Base-by-base conservation (phyloP, 2,329 filamentous ascomycete species). In the Fusarium solani-melongenae region DNA sequence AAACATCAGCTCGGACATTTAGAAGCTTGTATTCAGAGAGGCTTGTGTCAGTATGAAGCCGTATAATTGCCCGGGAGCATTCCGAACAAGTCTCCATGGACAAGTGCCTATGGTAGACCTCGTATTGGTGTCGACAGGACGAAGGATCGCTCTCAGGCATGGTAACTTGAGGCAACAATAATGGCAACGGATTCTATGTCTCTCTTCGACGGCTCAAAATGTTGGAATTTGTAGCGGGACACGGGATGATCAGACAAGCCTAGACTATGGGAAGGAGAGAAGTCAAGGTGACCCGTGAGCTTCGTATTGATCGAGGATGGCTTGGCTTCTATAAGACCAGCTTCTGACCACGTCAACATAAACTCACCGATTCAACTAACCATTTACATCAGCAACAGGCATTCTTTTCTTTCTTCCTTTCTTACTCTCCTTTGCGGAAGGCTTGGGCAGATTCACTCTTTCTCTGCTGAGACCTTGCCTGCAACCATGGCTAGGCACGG, bases 401-500 rank as follows among this genome's bases (percentile, higher is more conserved):
- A 41, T 41, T 51, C 24, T 29, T 51, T 49, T n/a, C 24, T 2
- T n/a, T n/a, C 46, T 51, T 31, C 10, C 17, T 20, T 51, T 14
- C 46, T n/a, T 51, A 31, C 46, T 38, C 29, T 57, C 36, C 33
- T 14, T 38, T 49, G 22, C 22, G 22, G 38, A 39, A 57, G 33
- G 9, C 20, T 57, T 29, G 9, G 36, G 55, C 33, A 36, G 55
- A 57, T 57, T 39, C 33, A 38, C 33, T 38, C 55, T 34, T 53
- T 31, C 56, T 22, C 44, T 46, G 65, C 46, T 61, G 62, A 56
- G 24, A 14, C 46, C 33, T 44, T 27, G 57, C 17, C 46, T 31
- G 27, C 46, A 12, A 62, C 15, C 14, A 66, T 64, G 67, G 27
- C 38, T 15, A 63, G 56, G 62, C 53, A 64, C 24, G 55, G 63